A percentile compares a stretch with the other conserved stretches of the same genome.
These are phyloP conservation scores for Euptelea pleiosperma DNA, from an alignment of 164 flowering plant genomes.

Conservation along the genomic window DNA sequence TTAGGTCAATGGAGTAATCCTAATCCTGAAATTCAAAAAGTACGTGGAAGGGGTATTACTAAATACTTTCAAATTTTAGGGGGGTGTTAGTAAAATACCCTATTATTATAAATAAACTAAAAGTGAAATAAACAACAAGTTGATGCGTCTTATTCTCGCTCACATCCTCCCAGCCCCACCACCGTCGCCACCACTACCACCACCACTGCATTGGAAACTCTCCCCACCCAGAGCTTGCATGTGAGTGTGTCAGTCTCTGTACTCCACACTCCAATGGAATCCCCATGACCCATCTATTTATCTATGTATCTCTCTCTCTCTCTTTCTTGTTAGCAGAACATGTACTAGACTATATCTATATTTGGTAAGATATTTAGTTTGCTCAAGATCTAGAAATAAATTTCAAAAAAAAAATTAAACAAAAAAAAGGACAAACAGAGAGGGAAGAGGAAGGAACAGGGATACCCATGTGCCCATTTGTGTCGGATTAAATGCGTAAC, in stretches of 20 bases:
- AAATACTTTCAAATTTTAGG: no score
- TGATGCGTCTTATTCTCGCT: no score
- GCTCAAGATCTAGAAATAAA: background rate
- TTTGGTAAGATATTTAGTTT: constrained; percentile 3
- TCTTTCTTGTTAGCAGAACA: background rate
- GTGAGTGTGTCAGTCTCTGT: constrained; percentile 4
- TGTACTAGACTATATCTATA: background rate
- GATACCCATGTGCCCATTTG: background rate
- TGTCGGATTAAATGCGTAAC: background rate
- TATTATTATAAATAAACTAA: no score
- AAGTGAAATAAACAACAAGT: no score
- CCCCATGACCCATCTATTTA: no score
- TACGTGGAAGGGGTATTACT: no score
- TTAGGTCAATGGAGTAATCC: no score
- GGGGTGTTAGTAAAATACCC: no score
- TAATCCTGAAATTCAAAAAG: no score
- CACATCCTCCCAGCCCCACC: constrained; percentile 3
- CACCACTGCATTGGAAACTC: background rate
- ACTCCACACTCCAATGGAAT: background rate
- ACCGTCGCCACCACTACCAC: constrained; percentile 5
- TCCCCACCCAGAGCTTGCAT: background rate
- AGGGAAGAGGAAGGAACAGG: no score
- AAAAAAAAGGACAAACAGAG: background rate
- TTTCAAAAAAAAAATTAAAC: background rate
- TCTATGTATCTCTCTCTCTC: no score